Conservation (phyloP, 495 filamentous ascomycete genomes). For the Penicillium pancosmium region DNA sequence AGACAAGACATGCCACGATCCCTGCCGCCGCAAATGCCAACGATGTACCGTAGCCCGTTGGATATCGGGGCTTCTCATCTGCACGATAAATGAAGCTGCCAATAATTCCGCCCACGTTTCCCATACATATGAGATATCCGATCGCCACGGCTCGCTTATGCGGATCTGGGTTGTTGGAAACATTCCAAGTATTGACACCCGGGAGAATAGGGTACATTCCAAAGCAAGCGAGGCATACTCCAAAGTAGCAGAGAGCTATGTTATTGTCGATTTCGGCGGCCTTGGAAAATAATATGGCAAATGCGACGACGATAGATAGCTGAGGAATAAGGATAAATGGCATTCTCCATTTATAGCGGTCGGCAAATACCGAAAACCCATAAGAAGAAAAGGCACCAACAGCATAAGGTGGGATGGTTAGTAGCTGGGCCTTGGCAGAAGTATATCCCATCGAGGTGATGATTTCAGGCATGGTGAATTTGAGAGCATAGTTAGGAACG, state of each 20-base stretch:
- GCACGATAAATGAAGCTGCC: constrained; percentile 26
- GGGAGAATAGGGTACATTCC: constrained; percentile 35
- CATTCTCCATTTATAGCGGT: constrained; percentile 31
- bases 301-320: constrained; percentile 17
- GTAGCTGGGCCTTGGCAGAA: constrained; percentile 37
- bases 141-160: constrained; percentile 27
- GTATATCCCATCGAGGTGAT: constrained; percentile 49
- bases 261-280: constrained; percentile 19
- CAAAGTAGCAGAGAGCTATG: constrained; percentile 29
- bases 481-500: constrained; percentile 51
- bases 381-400: constrained; percentile 23
- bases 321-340: constrained; percentile 28
- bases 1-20: constrained; percentile 21
- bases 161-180: constrained; percentile 21
- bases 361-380: constrained; percentile 21
- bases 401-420: constrained; percentile 35
- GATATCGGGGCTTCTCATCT: constrained; percentile 23
- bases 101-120: constrained; percentile 24
- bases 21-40: constrained; percentile 31
- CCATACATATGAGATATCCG: constrained; percentile 25
- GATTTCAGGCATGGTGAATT: constrained; percentile 57
- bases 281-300: constrained; percentile 20
- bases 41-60: constrained; percentile 24
- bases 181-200: constrained; percentile 30
- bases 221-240: constrained; percentile 21